phyloP scores from a whole-genome alignment of 768 basidiomycete species.

The Dioszegia aurantiaca region DNA sequence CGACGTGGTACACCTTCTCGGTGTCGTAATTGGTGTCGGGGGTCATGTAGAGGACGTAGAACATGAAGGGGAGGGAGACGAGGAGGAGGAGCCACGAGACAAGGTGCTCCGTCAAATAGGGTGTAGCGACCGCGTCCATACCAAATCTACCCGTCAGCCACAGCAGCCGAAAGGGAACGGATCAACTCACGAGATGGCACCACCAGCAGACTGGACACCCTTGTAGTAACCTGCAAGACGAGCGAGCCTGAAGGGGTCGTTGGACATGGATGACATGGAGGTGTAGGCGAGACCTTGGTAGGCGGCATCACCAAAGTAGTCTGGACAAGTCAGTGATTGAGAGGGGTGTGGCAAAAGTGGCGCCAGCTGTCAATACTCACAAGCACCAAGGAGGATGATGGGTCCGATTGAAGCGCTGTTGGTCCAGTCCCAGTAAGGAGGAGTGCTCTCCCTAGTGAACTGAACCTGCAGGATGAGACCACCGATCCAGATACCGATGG shows the following conservation, averaged over 20 bases:
- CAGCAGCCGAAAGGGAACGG: not conserved
- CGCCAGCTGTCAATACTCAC: constrained; percentile 15
- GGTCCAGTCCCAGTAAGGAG: constrained; percentile 49
- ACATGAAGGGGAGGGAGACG: constrained; percentile 33
- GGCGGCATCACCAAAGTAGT: constrained; percentile 52
- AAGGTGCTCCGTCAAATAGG: constrained; percentile 55
- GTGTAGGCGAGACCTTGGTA: constrained; percentile 42
- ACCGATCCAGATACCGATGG: constrained; percentile 54
- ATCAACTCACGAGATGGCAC: constrained; percentile 48
- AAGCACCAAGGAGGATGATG: constrained; percentile 54
- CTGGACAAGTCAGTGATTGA: constrained; percentile 30
- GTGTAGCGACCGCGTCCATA: constrained; percentile 57
- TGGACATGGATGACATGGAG: constrained; percentile 53
- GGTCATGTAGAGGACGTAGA: constrained; percentile 25
- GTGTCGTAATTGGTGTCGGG: constrained; percentile 35
- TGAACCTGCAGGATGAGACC: constrained; percentile 55
- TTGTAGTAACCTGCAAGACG: constrained; percentile 57
- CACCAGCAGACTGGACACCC: constrained; percentile 52
- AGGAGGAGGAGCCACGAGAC: constrained; percentile 32
- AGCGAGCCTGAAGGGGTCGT: constrained; percentile 57
- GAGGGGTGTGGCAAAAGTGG: not conserved
- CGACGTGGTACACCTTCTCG: constrained; percentile 29
- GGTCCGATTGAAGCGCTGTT: constrained; percentile 54
- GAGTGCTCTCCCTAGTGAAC: constrained; percentile 49
- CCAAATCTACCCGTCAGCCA: constrained; percentile 45